Evolutionary conservation across 2,329 filamentous ascomycete species (phyloP), one percentile per base, ranked within the genome.

Genomic region (Westerdykella aurantiaca): DNA sequence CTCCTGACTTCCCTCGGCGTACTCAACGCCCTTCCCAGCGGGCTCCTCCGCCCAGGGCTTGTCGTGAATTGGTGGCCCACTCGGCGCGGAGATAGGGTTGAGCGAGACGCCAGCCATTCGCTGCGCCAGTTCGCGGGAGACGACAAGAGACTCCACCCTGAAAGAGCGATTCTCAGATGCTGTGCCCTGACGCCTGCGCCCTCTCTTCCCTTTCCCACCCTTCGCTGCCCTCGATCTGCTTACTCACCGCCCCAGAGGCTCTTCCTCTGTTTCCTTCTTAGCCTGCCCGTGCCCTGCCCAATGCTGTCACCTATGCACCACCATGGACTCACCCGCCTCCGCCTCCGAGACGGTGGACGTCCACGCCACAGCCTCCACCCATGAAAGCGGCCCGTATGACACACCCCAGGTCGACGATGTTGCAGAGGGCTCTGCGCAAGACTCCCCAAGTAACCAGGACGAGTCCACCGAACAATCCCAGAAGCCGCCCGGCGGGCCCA

Each of bases 261-360:
- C 47, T 35, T 49, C 47, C 41, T 53, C 22, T 44, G 35, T 48
- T 47, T 52, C 49, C 45, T 45, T 53, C 51, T 56, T 56, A 54
- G 51, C 50, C 41, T 46, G 42, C 47, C 49, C 51, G 48, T 44
- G 39, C 43, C 45, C 44, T 29, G 38, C 46, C 43, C 41, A 42
- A 53, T 52, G 45, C 45, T 50, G 40, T 42, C 31, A 43, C 38
- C 38, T 46, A 49, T 48, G 45, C 50, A 41, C 43, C 33, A 57
- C 54, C 54, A 68, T 68, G 65, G 60, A 62, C 52, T 62, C 61
- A 50, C 55, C 33, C 33, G 33, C 33, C 13, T 18, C 64, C 48
- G 49, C 56, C 47, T 56, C 57, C 44, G 60, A 62, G 41, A 57
- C 49, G 45, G 47, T 60, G 46, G 63, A 68, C 44, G 52, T 51